Percentiles rank a stretch among this genome's conserved stretches.
phyloP scores from a whole-genome alignment of 2,329 filamentous ascomycete genomes.

The Cercospora sp. region DNA sequence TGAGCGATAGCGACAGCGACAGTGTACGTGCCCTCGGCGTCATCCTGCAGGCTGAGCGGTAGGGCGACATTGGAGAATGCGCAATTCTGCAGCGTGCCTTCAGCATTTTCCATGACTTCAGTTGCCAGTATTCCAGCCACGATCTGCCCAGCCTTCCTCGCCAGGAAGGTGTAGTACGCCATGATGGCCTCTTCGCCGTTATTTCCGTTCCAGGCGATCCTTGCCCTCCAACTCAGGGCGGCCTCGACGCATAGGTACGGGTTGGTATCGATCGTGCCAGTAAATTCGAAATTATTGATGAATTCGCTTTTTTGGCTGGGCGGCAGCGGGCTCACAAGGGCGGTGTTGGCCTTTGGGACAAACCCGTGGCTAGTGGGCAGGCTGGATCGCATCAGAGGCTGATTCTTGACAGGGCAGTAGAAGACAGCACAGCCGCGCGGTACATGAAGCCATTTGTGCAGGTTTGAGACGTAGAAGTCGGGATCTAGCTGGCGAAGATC shows the following conservation, averaged over 20 bases:
- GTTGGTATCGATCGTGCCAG: constrained; percentile 71
- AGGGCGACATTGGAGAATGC: constrained; percentile 72
- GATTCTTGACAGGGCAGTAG: constrained; percentile 75
- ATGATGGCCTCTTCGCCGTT: constrained; percentile 66
- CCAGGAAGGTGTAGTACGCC: constrained; percentile 63
- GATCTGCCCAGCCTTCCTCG: constrained; percentile 61
- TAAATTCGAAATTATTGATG: constrained; percentile 62
- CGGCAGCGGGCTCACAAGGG: constrained; percentile 44
- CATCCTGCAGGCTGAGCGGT: constrained; percentile 56
- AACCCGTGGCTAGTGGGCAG: constrained; percentile 83
- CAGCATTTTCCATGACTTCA: constrained; percentile 67
- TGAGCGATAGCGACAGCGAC: constrained; percentile 41
- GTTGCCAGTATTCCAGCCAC: constrained; percentile 68
- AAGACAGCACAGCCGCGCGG: constrained; percentile 80
- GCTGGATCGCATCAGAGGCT: constrained; percentile 70
- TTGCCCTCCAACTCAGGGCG: constrained; percentile 65
- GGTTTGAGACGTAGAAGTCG: constrained; percentile 86
- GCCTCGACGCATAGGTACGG: constrained; percentile 71
- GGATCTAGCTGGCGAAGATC: constrained; percentile 67
- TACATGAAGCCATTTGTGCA: constrained; percentile 84
- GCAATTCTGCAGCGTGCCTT: constrained; percentile 64
- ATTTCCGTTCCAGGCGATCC: no score
- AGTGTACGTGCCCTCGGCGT: constrained; percentile 23
- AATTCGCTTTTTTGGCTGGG: constrained; percentile 59
- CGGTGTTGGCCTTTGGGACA: constrained; percentile 45